These are phyloP conservation scores for Luvunga scandens DNA, from an alignment of 345 rosid genomes.

Conservation along the genomic window DNA sequence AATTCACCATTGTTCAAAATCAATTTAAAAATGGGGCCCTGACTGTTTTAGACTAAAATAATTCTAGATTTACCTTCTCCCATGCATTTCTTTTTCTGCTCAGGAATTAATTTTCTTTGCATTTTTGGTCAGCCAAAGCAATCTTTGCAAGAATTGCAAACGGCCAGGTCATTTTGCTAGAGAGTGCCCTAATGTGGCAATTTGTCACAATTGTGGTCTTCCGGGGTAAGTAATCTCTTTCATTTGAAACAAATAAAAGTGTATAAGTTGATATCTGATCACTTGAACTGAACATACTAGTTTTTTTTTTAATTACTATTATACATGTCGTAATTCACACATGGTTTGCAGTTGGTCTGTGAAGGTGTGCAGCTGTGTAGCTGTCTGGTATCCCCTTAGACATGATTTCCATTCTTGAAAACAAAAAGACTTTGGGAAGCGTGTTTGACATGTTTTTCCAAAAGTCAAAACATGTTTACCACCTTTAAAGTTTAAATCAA, in stretches of 20 bases:
- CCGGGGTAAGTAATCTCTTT: conserved; percentile 62
- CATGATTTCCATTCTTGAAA: neutral
- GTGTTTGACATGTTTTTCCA: neutral
- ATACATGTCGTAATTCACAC: neutral
- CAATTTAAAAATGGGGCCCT: neutral
- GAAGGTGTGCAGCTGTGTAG: neutral
- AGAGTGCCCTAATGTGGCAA: conserved; percentile 94
- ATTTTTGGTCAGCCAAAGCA: conserved; percentile 62
- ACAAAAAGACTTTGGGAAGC: neutral
- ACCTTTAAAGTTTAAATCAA: neutral
- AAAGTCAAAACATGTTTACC: neutral
- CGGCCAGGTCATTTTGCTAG: conserved; percentile 96
- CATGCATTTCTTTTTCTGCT: neutral
- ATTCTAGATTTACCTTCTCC: neutral
- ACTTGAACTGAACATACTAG: neutral
- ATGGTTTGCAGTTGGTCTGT: neutral
- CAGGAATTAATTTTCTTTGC: conserved; percentile 11
- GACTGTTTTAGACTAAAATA: neutral
- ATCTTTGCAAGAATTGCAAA: conserved; percentile 97
- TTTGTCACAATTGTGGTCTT: conserved; percentile 95
- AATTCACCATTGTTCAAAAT: neutral
- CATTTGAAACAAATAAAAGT: neutral
- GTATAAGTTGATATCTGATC: neutral
- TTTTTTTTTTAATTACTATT: neutral
- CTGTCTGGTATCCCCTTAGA: neutral